phyloP scores from a whole-genome alignment of 2,329 filamentous ascomycete genomes.

The Cytospora piceae region DNA sequence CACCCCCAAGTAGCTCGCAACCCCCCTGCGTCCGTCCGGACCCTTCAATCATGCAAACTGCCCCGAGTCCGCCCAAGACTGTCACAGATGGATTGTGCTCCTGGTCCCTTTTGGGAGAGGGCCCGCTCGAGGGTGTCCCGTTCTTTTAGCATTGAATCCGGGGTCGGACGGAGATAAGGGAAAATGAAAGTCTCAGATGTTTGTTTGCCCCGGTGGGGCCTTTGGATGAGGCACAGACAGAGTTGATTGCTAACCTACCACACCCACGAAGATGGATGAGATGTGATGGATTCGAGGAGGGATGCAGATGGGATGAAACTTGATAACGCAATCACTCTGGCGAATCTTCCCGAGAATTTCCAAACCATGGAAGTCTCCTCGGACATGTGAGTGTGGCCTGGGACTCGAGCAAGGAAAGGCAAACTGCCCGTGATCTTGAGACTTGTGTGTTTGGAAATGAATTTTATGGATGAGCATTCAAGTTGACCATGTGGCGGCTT shows the following conservation, averaged over 20 bases:
- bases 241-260: not conserved
- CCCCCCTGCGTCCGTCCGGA: conserved; percentile 15
- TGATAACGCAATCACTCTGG: not conserved
- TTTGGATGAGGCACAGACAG: not conserved
- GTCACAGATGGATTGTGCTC: conserved; percentile 14
- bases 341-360: not conserved
- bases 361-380: not conserved
- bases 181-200: not conserved
- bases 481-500: not conserved
- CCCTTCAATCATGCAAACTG: conserved; percentile 20
- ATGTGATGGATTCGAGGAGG: not conserved
- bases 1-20: conserved; percentile 14
- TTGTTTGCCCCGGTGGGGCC: not conserved
- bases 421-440: not conserved
- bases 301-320: not conserved
- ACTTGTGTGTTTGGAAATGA: not conserved
- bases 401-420: not conserved
- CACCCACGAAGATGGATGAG: not conserved
- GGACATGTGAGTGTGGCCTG: not conserved
- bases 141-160: not conserved
- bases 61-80: conserved; percentile 4
- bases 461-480: too few species aligned
- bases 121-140: not conserved
- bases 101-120: not conserved
- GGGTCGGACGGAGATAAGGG: not conserved